Evolutionary conservation across 1,284 basidiomycete genomes (phyloP).

Genomic region (Phellinidium pouzarii): DNA sequence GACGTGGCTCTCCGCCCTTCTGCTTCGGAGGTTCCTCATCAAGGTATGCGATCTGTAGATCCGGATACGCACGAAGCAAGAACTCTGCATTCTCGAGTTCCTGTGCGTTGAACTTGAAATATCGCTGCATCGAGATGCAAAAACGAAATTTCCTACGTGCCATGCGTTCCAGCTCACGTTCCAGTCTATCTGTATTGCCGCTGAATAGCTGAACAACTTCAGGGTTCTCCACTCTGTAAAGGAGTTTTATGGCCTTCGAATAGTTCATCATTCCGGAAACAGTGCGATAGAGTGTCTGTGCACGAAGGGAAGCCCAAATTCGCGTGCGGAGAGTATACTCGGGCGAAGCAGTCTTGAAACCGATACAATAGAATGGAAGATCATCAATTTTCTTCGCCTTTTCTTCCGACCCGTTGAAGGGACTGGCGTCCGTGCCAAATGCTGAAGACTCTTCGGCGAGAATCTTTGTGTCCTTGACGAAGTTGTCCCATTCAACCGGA

Average conservation of each 20-base stretch:
- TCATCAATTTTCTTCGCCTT: conserved; percentile 84
- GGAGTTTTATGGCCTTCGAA: conserved; percentile 97
- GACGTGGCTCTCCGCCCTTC: conserved; percentile 83
- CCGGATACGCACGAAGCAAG: conserved; percentile 94
- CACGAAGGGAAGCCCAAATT: conserved; percentile 98
- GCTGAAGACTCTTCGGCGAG: conserved; percentile 84
- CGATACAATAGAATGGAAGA: conserved; percentile 98
- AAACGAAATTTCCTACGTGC: conserved; percentile 98
- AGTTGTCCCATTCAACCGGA: conserved; percentile 99
- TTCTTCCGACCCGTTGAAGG: conserved; percentile 57
- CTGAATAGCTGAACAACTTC: conserved; percentile 95
- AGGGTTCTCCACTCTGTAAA: conserved; percentile 99
- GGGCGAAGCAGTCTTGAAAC: conserved; percentile 98
- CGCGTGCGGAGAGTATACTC: conserved; percentile 98
- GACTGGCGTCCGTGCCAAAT: conserved; percentile 48
- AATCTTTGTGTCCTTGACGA: conserved; percentile 99
- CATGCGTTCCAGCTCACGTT: conserved; percentile 97
- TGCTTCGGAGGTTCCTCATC: conserved; percentile 87
- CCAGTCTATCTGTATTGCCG: conserved; percentile 94
- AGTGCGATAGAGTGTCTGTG: conserved; percentile 97
- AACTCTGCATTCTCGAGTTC: conserved; percentile 99
- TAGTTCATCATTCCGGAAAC: conserved; percentile 99
- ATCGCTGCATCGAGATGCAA: conserved; percentile 98
- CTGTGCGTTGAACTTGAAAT: conserved; percentile 99
- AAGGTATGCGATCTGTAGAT: conserved; percentile 96